Base-by-base conservation (phyloP, 768 basidiomycete genomes). In the Podaxis pistillaris region DNA sequence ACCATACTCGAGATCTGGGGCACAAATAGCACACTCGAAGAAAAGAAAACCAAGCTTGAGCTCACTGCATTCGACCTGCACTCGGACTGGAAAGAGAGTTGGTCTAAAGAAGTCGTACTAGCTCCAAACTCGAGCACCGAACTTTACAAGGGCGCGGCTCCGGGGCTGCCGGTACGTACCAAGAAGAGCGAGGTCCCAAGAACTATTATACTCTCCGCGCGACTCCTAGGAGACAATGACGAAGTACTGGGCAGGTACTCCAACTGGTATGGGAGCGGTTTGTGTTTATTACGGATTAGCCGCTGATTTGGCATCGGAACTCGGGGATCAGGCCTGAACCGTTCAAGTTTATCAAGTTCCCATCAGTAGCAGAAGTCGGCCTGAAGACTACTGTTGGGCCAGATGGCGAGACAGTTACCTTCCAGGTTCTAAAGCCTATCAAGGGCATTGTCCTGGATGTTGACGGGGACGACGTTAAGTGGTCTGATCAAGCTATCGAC, bases 401-500 rank as follows among this genome's bases (percentile, higher is more conserved):
- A 12, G 85, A 89, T 64, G 86, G 87, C 17, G 86, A 87, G 71
- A 81, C 80, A 41, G 78, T 92, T 54, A 74, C 72, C 57, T 76
- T 92, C 22, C 81, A 85, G 33, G 73, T 83, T 40, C 71, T 78
- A 66, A 83, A 82, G 66, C 96, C 96, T 1, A 80, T 97, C 76
- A 98, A 98, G 73, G 92, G 95, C 7, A 79, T 97, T 58, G 83
- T 96, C 46, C 79, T 98, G 51, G 90, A 93, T 67, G 86, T 84
- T 28, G 85, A 87, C 30, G 90, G 87, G n/a, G 81, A 80, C 4
- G 86, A 88, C 57, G 86, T 86, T 24, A 81, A 81, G 68, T 96
- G 93, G 90, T 84, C 86, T 65, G 94, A 98, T 77, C 94, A 98
- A 71, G 93, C 87, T 3, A 86, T 97, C 68, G 96, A 98, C 75